Conservation (phyloP, 2,329 filamentous ascomycete species). For the Chrysoporthe deuterocubensis region DNA sequence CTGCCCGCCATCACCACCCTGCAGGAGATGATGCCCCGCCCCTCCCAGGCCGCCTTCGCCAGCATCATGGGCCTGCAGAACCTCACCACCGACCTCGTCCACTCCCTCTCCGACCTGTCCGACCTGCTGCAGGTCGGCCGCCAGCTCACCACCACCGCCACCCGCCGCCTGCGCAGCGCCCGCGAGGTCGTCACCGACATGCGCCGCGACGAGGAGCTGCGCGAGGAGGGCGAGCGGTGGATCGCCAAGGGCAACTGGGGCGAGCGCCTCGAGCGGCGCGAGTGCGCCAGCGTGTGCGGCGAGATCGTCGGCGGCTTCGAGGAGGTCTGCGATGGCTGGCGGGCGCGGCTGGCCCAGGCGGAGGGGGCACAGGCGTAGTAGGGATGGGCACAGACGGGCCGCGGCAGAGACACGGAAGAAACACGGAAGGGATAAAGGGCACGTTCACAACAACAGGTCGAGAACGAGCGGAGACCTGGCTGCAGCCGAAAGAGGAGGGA, state of each 20-base stretch:
- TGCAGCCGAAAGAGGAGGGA: too few relatives aligned
- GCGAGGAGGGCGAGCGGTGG: slow-evolving; percentile 82
- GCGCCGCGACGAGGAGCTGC: slow-evolving; percentile 77
- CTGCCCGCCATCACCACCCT: slow-evolving; percentile 69
- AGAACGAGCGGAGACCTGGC: too few relatives aligned
- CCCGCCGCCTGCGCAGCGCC: slow-evolving; percentile 77
- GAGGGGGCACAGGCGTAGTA: slow-evolving; percentile 48
- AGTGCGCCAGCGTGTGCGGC: slow-evolving; percentile 81
- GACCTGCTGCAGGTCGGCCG: slow-evolving; percentile 94
- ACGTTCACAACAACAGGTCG: too few relatives aligned
- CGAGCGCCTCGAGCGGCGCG: slow-evolving; percentile 72
- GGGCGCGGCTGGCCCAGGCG: slow-evolving; percentile 71
- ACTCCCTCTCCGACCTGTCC: slow-evolving; percentile 82
- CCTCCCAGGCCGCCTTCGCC: slow-evolving; percentile 63
- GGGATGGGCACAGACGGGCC: too few relatives aligned
- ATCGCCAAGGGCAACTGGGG: slow-evolving; percentile 84
- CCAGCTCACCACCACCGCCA: slow-evolving; percentile 82
- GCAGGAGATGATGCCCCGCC: slow-evolving; percentile 68
- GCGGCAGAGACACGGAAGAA: background rate
- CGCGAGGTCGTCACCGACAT: slow-evolving; percentile 87
- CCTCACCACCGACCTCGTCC: slow-evolving; percentile 73
- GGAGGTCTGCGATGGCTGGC: slow-evolving; percentile 83
- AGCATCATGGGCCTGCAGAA: slow-evolving; percentile 72
- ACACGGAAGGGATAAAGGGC: background rate
- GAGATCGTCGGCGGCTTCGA: slow-evolving; percentile 94